These are phyloP conservation scores for Pseudocercospora cruenta DNA, from an alignment of 2,329 filamentous ascomycete genomes.

Conservation along the genomic window DNA sequence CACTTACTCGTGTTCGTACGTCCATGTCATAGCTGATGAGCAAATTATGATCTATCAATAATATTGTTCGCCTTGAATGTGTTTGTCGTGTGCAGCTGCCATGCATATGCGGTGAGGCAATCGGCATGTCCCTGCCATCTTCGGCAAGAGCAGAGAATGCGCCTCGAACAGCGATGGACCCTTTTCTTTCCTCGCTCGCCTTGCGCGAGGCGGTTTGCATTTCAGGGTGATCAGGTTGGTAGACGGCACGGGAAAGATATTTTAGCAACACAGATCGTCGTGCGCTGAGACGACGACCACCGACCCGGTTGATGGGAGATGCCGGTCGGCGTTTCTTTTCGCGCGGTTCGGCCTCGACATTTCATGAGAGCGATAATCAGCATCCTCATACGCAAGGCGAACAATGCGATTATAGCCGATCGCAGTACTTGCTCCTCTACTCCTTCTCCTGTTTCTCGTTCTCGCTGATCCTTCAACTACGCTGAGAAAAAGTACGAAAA, in stretches of 20 bases:
- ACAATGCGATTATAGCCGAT: too few species aligned
- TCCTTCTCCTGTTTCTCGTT: neutral
- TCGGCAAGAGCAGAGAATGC: neutral
- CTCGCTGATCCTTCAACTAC: neutral
- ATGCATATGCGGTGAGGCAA: neutral
- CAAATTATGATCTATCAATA: neutral
- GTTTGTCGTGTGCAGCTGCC: neutral
- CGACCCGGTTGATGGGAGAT: neutral
- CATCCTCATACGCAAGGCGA: neutral
- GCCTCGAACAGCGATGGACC: neutral
- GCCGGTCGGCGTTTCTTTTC: too few species aligned
- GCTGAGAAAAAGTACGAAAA: neutral
- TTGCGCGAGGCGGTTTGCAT: neutral
- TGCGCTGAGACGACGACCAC: neutral
- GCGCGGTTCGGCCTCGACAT: neutral
- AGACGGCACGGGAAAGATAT: neutral
- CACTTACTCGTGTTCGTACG: neutral
- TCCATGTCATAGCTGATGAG: neutral
- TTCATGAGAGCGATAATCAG: neutral
- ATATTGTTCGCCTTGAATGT: neutral
- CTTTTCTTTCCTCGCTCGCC: neutral
- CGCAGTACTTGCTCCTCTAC: too few species aligned
- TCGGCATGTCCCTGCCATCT: neutral
- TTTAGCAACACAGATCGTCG: neutral
- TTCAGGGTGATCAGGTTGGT: neutral